phyloP scores from a whole-genome alignment of 2,329 filamentous ascomycete species.

The Claviceps purpurea region DNA sequence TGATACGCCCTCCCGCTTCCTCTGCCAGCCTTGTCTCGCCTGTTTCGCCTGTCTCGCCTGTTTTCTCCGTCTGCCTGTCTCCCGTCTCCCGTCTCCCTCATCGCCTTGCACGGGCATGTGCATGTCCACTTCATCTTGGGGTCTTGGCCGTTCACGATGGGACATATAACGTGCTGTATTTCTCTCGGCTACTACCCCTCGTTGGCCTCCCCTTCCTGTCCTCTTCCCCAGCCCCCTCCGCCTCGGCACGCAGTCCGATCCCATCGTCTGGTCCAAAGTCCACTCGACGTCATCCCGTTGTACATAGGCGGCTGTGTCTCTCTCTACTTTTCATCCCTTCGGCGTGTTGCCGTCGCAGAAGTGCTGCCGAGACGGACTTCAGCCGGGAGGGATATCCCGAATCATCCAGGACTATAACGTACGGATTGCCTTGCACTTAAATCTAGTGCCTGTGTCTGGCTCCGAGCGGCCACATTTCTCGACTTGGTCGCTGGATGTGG shows the following conservation, averaged over 20 bases:
- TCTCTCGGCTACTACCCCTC: not conserved
- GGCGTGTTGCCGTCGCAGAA: not conserved
- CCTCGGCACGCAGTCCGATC: not conserved
- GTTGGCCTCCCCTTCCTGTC: not conserved
- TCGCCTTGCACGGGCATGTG: not conserved
- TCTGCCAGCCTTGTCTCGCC: not conserved
- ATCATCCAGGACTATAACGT: constrained; percentile 3
- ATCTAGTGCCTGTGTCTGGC: constrained; percentile 4
- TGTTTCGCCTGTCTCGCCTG: not conserved
- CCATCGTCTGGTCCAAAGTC: not conserved
- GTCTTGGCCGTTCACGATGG: constrained; percentile 3
- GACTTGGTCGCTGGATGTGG: constrained; percentile 4
- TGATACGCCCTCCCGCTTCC: not conserved
- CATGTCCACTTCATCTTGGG: not conserved
- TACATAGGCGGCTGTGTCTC: not conserved
- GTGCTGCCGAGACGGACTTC: not conserved
- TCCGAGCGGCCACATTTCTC: not conserved
- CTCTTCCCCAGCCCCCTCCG: not conserved
- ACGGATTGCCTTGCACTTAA: constrained; percentile 5
- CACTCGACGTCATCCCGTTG: not conserved
- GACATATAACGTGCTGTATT: constrained; percentile 5
- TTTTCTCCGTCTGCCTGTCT: not conserved
- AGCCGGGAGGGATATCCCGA: not conserved
- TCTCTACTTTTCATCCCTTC: not conserved
- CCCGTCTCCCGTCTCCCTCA: not conserved